Percentiles rank a stretch among this genome's conserved stretches.
Evolutionary conservation across 1,284 basidiomycete species (phyloP).

Genomic region (Moesziomyces antarcticus): DNA sequence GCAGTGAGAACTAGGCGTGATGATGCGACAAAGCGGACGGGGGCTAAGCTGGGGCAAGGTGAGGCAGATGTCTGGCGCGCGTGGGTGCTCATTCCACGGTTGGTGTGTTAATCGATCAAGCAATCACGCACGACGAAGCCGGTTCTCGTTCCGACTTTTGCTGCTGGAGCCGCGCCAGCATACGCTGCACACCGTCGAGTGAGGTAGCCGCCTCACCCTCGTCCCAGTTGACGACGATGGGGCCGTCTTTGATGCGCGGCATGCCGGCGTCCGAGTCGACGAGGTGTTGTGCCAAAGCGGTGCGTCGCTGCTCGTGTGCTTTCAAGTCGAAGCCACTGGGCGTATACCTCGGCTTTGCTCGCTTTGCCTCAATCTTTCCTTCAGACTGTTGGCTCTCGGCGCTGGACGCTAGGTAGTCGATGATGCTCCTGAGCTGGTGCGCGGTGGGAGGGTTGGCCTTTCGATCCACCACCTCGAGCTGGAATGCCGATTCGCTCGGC

Average conservation of each 20-base stretch:
- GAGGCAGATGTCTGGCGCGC: no score
- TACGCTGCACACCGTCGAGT: conserved; percentile 30
- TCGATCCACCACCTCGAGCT: conserved; percentile 42
- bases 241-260: conserved; percentile 45
- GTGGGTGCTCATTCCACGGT: no score
- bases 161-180: conserved; percentile 15
- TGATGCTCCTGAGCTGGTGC: conserved; percentile 37
- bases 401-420: conserved; percentile 26
- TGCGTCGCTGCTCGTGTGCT: conserved; percentile 19
- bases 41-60: no score
- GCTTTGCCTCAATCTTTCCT: neutral
- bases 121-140: neutral
- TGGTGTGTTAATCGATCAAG: neutral
- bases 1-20: no score
- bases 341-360: conserved; percentile 1
- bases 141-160: neutral
- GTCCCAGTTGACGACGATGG: conserved; percentile 47
- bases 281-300: conserved; percentile 10
- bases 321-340: conserved; percentile 7
- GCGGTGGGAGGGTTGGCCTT: conserved; percentile 28
- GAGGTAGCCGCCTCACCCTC: conserved; percentile 27
- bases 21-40: no score
- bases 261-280: neutral
- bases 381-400: neutral
- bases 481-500: conserved; percentile 1